Evolutionary conservation across 176 grass and related monocot genomes (phyloP).

Genomic region (Musa acuminata): DNA sequence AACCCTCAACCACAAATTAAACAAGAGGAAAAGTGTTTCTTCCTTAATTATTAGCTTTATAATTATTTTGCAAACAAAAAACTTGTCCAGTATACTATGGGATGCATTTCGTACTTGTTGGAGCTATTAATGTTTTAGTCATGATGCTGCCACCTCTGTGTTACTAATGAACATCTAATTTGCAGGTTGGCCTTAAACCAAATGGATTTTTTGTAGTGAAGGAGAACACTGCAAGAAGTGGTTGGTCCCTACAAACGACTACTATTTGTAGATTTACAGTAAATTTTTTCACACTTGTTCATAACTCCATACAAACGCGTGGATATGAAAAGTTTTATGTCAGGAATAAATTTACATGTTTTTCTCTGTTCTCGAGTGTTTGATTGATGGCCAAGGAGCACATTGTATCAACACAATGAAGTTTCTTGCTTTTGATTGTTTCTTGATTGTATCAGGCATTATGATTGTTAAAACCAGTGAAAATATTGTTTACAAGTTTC

Average conservation of each 20-base stretch:
- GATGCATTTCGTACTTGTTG: neutral
- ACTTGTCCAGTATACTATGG: too few relatives aligned
- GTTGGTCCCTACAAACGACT: conserved; percentile 25
- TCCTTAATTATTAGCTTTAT: neutral
- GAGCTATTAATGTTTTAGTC: neutral
- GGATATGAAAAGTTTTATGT: neutral
- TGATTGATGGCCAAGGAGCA: neutral
- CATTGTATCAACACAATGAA: neutral
- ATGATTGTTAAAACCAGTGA: too few relatives aligned
- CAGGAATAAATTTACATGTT: neutral
- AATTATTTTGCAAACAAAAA: neutral
- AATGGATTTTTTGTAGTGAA: conserved; percentile 93
- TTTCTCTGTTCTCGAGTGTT: neutral
- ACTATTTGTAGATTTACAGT: neutral
- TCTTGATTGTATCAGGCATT: too few relatives aligned
- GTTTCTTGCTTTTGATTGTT: neutral
- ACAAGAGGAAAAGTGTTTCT: conserved; percentile 1
- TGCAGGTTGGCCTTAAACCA: conserved; percentile 84
- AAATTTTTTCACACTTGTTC: too few relatives aligned
- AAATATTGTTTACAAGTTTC: neutral
- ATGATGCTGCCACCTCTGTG: conserved; percentile 14
- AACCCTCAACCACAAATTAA: neutral
- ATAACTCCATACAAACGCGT: too few relatives aligned
- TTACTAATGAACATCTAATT: neutral
- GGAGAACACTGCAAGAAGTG: conserved; percentile 77